phyloP scores from a whole-genome alignment of 2,329 filamentous ascomycete genomes.

The Coniella vitis region DNA sequence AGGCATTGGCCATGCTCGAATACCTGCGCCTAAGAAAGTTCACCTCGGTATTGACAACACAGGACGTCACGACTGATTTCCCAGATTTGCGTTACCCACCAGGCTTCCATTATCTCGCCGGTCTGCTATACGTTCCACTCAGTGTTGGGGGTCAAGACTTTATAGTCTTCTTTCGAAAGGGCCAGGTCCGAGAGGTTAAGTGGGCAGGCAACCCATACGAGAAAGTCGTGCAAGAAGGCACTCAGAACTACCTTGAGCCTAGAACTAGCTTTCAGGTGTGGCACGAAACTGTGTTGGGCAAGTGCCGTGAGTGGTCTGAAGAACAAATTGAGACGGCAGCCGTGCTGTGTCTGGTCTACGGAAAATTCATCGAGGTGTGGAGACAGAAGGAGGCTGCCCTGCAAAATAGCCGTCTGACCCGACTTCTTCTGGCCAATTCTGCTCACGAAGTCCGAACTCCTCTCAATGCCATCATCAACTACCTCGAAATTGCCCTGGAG shows the following conservation, averaged over 20 bases:
- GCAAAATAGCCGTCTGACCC: constrained; percentile 74
- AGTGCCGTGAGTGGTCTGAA: constrained; percentile 81
- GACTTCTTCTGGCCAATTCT: constrained; percentile 75
- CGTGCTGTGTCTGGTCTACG: constrained; percentile 81
- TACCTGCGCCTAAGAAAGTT: constrained; percentile 72
- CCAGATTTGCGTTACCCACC: constrained; percentile 74
- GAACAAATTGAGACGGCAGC: constrained; percentile 86
- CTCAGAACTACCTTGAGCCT: constrained; percentile 68
- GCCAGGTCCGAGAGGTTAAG: constrained; percentile 68
- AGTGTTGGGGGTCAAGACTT: constrained; percentile 73
- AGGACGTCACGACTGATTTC: constrained; percentile 70
- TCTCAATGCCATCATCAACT: constrained; percentile 90
- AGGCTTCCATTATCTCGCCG: constrained; percentile 71
- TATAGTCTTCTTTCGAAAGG: constrained; percentile 83
- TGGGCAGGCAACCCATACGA: constrained; percentile 87
- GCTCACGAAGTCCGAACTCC: constrained; percentile 89
- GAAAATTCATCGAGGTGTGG: constrained; percentile 89
- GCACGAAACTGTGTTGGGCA: constrained; percentile 74
- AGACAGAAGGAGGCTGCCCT: constrained; percentile 80
- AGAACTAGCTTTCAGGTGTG: constrained; percentile 73
- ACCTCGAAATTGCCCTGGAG: constrained; percentile 84
- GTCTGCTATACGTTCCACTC: constrained; percentile 74
- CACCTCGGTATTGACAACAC: constrained; percentile 69
- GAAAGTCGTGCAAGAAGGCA: constrained; percentile 66
- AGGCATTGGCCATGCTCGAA: constrained; percentile 76